phyloP scores from a whole-genome alignment of 129 eudicot species.

The Flaveria trinervia region DNA sequence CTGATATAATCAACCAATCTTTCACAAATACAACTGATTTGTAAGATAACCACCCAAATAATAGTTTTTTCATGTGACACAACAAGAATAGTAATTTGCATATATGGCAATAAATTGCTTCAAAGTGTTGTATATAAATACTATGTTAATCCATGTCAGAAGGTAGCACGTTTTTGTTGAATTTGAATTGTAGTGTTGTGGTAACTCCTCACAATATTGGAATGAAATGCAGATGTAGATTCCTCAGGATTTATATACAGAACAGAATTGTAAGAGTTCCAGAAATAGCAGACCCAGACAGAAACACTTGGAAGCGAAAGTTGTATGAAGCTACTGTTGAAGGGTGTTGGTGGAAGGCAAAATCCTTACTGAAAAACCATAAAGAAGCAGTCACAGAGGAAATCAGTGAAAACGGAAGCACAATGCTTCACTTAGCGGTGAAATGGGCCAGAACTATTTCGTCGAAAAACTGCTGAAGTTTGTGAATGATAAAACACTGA shows the following conservation, averaged over 20 bases:
- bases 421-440: constrained; percentile 23
- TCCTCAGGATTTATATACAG: neutral
- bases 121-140: no score
- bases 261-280: neutral
- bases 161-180: no score
- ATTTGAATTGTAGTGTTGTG: no score
- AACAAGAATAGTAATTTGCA: no score
- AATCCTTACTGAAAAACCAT: constrained; percentile 6
- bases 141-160: no score
- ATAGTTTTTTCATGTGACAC: no score
- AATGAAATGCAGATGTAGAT: no score
- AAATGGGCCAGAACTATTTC: constrained; percentile 12
- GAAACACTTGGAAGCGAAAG: neutral
- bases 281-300: neutral
- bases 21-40: no score
- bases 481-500: neutral
- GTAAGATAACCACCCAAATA: no score
- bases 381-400: neutral
- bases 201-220: no score
- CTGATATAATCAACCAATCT: no score
- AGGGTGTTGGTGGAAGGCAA: constrained; percentile 19
- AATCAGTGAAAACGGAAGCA: neutral
- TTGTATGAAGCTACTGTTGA: constrained; percentile 17
- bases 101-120: no score
- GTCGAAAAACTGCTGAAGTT: neutral